Evolutionary conservation across 345 rosid genomes (phyloP), one percentile per base, ranked within the genome.

Genomic region (Orychophragmus violaceus): DNA sequence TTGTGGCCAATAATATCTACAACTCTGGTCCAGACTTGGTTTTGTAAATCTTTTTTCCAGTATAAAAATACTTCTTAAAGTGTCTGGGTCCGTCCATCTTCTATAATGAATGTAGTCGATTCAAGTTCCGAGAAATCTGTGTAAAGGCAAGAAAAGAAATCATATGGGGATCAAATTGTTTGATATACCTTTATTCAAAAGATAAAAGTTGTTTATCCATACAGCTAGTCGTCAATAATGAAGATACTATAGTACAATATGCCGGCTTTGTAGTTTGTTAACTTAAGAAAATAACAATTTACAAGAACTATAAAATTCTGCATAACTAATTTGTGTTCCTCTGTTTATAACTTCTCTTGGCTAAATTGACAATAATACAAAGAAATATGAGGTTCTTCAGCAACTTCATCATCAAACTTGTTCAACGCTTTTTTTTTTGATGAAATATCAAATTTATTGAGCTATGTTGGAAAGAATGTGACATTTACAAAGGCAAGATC

Each of bases 91-190:
- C 25, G 51, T 27, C 70, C 62, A 54, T 54, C 41, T 12, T 65
- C 52, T 27, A 7, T 41, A 54, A 53, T 66, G 70, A 66, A 53
- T 53, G 61, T 53, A 27, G 41, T 41, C 19, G 30, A 39, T 39
- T 66, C 70, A 66, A 66, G 61, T 66, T 54, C 62, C 70, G 2
- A 66, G 53, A 53, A 39, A 27, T 18, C 17, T 39, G 10, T 33
- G 1, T 5, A 45, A 12, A 32, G 28, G 25, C 25, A 35, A n/a
- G 1, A 45, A 23, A 51, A 23, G n/a, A 30, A 35, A 16, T 33
- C 24, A 64, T 23, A 1, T 13, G 5, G 22, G 46, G 8, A 24
- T 14, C 9, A 62, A 49, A 49, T 23, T 33, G 22, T 22, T 49
- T 23, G 23, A 25, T 8, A 12, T 39, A 36, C 50, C 51, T 42